These are phyloP conservation scores for Trifolium subterraneum DNA, from an alignment of 306 rosid species.

Conservation along the genomic window DNA sequence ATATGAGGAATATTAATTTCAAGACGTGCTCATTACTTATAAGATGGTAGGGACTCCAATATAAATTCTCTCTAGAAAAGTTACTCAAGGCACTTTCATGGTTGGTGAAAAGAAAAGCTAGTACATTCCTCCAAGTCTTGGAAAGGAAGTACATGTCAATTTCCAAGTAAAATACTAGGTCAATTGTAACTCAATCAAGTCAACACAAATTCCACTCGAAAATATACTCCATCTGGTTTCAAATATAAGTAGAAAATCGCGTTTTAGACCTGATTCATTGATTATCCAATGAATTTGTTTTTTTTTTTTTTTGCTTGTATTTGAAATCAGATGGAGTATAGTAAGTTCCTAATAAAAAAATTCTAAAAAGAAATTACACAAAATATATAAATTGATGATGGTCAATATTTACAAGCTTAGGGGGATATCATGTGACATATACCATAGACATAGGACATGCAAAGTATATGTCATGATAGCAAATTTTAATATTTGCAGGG, in stretches of 20 bases:
- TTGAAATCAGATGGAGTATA: no score
- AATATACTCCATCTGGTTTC: no score
- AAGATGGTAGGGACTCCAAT: neutral
- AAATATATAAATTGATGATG: neutral
- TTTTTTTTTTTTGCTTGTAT: no score
- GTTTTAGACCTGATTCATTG: no score
- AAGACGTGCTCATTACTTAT: neutral
- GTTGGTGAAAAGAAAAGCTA: neutral
- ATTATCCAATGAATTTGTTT: no score
- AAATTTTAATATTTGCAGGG: slow-evolving; percentile 2
- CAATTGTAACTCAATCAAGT: slow-evolving; percentile 12
- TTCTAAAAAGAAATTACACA: neutral
- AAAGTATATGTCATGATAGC: slow-evolving; percentile 3
- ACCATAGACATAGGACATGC: neutral
- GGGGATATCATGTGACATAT: neutral
- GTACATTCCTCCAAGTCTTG: neutral
- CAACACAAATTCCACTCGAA: neutral
- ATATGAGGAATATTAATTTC: neutral
- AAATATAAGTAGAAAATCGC: no score
- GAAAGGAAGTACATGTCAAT: neutral
- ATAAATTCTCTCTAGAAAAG: neutral
- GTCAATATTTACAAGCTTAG: neutral
- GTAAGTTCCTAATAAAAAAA: no score
- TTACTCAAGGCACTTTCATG: neutral
- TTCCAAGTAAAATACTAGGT: neutral